phyloP scores from a whole-genome alignment of 352 stramenopile species.

The Globisporangium megalacanthum region DNA sequence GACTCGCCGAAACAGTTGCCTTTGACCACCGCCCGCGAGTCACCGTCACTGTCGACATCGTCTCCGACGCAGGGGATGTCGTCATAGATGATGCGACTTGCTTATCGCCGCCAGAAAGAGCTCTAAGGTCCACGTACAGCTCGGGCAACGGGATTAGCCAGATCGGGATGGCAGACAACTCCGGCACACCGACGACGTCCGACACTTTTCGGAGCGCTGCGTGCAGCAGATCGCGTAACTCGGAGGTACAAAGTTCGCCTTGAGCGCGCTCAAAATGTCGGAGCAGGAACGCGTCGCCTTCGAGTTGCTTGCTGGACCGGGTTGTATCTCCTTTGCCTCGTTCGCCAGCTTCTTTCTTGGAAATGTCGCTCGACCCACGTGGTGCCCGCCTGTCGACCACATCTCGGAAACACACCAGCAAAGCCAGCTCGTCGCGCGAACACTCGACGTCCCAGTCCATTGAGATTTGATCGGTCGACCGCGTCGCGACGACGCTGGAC shows the following conservation, averaged over 20 bases:
- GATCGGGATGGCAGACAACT: background rate
- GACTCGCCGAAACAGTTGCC: slow-evolving; percentile 22
- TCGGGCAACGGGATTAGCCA: slow-evolving; percentile 80
- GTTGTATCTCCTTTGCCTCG: background rate
- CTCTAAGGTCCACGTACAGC: slow-evolving; percentile 77
- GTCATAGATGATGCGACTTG: background rate
- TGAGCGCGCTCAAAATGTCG: background rate
- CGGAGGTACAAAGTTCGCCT: background rate
- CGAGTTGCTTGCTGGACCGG: background rate
- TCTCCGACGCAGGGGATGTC: no score
- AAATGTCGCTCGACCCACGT: background rate
- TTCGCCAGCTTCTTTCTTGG: background rate
- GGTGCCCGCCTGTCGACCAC: background rate
- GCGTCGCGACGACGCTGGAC: no score
- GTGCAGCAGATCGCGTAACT: background rate
- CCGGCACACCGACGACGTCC: background rate
- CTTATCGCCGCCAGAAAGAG: background rate
- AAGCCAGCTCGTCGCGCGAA: no score
- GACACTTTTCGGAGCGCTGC: background rate
- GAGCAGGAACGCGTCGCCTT: background rate
- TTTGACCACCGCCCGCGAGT: slow-evolving; percentile 22
- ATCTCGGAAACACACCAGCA: background rate
- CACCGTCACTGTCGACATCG: background rate
- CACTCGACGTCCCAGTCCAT: background rate
- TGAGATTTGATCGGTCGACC: no score